Conservation (phyloP, 768 basidiomycete species). For the Pleurotus platypus region DNA sequence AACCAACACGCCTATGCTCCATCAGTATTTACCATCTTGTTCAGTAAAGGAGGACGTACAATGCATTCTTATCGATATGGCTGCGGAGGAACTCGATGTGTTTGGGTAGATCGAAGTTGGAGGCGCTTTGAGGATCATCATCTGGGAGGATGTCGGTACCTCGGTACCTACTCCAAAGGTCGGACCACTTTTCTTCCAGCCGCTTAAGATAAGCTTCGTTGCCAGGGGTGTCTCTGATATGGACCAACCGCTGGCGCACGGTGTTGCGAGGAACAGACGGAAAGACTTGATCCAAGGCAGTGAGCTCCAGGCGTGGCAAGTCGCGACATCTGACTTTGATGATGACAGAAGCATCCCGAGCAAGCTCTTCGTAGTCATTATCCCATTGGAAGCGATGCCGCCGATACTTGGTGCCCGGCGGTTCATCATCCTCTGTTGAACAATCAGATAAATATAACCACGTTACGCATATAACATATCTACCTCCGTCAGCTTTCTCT, state of each 20-base stretch:
- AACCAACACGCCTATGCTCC: constrained; percentile 57
- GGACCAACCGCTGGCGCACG: constrained; percentile 63
- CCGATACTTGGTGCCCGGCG: constrained; percentile 27
- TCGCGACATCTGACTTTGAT: constrained; percentile 74
- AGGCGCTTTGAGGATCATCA: constrained; percentile 58
- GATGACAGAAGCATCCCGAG: constrained; percentile 80
- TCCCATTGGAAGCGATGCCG: constrained; percentile 82
- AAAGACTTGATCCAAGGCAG: constrained; percentile 75
- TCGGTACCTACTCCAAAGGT: constrained; percentile 69
- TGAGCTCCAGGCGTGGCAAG: constrained; percentile 61
- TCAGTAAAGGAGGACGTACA: constrained; percentile 52
- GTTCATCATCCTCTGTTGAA: neutral
- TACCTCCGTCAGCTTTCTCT: constrained; percentile 17
- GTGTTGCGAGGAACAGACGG: constrained; percentile 70
- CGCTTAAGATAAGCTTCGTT: constrained; percentile 74
- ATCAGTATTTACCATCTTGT: constrained; percentile 12
- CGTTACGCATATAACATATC: constrained; percentile 14
- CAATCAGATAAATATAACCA: neutral
- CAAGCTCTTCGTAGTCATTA: constrained; percentile 83
- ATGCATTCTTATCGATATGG: constrained; percentile 79
- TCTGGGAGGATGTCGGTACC: constrained; percentile 71
- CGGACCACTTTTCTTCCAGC: constrained; percentile 79
- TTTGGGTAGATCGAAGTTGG: constrained; percentile 75
- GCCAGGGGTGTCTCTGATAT: constrained; percentile 57
- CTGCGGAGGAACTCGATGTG: constrained; percentile 80